Evolutionary conservation across 2,329 filamentous ascomycete genomes (phyloP), one percentile per base, ranked within the genome.

Genomic region (Penicillium sclerotiorum): DNA sequence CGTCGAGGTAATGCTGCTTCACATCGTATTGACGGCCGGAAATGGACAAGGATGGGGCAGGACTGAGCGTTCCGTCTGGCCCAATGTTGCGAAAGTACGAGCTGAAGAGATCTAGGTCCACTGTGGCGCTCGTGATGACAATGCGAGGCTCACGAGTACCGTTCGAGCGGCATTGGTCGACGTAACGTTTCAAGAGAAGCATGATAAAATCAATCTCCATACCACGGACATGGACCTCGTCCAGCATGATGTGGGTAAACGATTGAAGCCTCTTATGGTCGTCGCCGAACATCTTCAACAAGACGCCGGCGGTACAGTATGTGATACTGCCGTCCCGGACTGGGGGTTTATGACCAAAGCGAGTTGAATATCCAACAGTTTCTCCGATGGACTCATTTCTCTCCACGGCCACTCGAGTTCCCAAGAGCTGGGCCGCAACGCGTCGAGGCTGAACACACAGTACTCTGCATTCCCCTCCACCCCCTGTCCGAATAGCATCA

Each of bases 221-320:
- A 57, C 73, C 72, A 47, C 75, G 69, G 52, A 78, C 76, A 52
- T 80, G 76, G 15, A 80, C 75, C 60, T 81, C 79, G 54, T 81
- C 78, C 48, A 81, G 72, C 33, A 81, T 58, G 15, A 81, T 62
- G 55, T 81, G 77, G 3, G 77, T 77, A 23, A 73, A 59, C 1
- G 63, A 64, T 43, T 74, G 68, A 22, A 80, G 55, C 15, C 72
- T 56, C 2, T 62, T 59, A 45, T 69, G 58, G 36, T 67, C 56
- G 49, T 68, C 60, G 47, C 76, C 72, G 17, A 81, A 64, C 48
- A 75, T 69, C 44, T 71, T 70, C 21, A 80, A 63, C 18, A 80
- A 59, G 17, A 78, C 71, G n/a, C 77, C 77, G 2, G 74, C 75
- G 1, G 79, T 81, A 61, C 76, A 79, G 58, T 75, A 81, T 2